phyloP scores from a whole-genome alignment of 176 grass and related monocot species.

The Musa schizocarpa region DNA sequence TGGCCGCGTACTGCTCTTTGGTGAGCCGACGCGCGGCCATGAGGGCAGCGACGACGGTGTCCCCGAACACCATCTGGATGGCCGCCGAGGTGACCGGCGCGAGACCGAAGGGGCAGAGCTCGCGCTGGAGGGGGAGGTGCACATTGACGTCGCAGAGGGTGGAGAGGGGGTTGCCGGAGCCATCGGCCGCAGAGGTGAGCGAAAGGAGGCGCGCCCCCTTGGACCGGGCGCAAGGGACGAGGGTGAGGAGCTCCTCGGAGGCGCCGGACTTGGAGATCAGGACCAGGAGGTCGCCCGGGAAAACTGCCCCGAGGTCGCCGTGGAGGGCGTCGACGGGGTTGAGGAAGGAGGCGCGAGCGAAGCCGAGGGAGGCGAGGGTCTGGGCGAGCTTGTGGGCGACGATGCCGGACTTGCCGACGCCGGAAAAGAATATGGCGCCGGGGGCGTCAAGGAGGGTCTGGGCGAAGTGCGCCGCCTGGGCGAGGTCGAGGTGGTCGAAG shows the following conservation, averaged over 20 bases:
- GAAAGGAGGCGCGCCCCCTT: conserved; percentile 66
- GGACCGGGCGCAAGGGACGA: conserved; percentile 65
- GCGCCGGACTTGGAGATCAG: conserved; percentile 86
- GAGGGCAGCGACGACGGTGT: conserved; percentile 73
- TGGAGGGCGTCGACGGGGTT: conserved; percentile 79
- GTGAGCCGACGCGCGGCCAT: conserved; percentile 58
- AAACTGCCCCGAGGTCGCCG: conserved; percentile 76
- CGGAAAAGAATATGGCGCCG: conserved; percentile 79
- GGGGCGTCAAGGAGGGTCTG: conserved; percentile 54
- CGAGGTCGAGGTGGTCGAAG: conserved; percentile 64
- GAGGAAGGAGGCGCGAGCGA: conserved; percentile 58
- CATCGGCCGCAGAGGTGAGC: conserved; percentile 53
- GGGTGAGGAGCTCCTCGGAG: conserved; percentile 73
- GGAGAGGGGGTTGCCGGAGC: conserved; percentile 46
- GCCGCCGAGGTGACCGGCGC: conserved; percentile 80
- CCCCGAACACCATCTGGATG: conserved; percentile 88
- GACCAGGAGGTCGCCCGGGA: conserved; percentile 59
- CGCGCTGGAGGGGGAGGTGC: conserved; percentile 78
- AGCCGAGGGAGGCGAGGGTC: conserved; percentile 69
- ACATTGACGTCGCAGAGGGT: conserved; percentile 68
- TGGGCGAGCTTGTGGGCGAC: conserved; percentile 68
- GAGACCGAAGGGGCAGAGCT: conserved; percentile 86
- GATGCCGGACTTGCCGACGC: conserved; percentile 77
- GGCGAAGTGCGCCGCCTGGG: conserved; percentile 56
- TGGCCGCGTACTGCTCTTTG: conserved; percentile 64